Conservation (phyloP, 2,329 filamentous ascomycete genomes). For the Pseudopithomyces maydicus region DNA sequence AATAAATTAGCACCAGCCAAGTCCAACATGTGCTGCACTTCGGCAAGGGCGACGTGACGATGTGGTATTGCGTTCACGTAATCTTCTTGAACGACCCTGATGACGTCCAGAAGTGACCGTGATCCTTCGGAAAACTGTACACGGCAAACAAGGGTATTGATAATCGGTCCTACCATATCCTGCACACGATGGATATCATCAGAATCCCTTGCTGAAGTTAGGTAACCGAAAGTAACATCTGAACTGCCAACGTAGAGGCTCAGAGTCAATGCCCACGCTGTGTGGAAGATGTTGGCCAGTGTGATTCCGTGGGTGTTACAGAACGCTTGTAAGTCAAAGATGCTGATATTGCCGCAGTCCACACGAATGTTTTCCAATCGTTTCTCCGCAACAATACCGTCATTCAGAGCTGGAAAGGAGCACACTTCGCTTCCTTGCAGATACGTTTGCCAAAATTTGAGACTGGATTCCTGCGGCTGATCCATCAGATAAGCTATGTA, state of each 20-base stretch:
- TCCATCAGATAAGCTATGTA: conserved; percentile 37
- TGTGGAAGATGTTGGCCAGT: conserved; percentile 52
- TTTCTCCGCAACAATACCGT: conserved; percentile 23
- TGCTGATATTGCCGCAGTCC: conserved; percentile 31
- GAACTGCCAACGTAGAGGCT: conserved; percentile 43
- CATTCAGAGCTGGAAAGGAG: conserved; percentile 38
- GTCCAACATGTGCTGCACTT: conserved; percentile 52
- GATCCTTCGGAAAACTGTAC: conserved; percentile 43
- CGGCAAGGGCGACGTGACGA: conserved; percentile 50
- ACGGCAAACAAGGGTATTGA: conserved; percentile 53
- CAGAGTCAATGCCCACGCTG: conserved; percentile 48
- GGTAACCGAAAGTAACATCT: conserved; percentile 53
- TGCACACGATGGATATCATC: conserved; percentile 46
- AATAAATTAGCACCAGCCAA: conserved; percentile 46
- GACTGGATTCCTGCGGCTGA: conserved; percentile 30
- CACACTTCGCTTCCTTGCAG: conserved; percentile 36
- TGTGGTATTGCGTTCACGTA: conserved; percentile 53
- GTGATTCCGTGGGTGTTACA: conserved; percentile 54
- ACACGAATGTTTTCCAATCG: conserved; percentile 33
- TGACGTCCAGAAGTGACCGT: conserved; percentile 41
- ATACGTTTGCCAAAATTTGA: conserved; percentile 40
- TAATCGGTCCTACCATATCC: conserved; percentile 53
- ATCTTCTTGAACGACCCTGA: conserved; percentile 52
- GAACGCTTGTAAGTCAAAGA: conserved; percentile 35
- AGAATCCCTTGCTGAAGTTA: conserved; percentile 48